Evolutionary conservation across 768 basidiomycete genomes (phyloP), one percentile per base, ranked within the genome.

Genomic region (Mrakia hoshinonis): DNA sequence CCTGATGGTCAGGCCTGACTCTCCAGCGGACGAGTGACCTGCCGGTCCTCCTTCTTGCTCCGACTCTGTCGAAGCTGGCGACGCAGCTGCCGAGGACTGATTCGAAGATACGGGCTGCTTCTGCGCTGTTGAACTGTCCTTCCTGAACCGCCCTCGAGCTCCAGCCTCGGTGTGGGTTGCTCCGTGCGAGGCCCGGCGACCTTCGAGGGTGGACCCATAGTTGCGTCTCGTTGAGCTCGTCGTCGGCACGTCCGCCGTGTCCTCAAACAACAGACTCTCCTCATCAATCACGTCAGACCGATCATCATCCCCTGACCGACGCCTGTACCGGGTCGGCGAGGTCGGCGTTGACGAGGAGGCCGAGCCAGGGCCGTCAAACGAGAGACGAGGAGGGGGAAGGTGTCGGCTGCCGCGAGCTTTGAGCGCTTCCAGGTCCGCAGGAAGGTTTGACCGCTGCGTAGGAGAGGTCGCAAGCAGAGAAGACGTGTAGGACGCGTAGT

Each of bases 401-500:
- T 31, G 64, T n/a, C 13, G 11, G 9, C 31, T n/a, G 6, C n/a
- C 29, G 6, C 64, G 46, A 34, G 64, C 64, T 22, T 47, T 66
- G 64, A 66, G 64, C 20, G 64, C 64, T 11, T 66, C 64, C 11
- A 66, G 29, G 29, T 66, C 46, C 11, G 46, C 18, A 4, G 47
- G 24, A 20, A 29, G 13, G 13, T 24, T 49, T 13, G 64, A 29
- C 20, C 46, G 46, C 26, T 43, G 24, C 13, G n/a, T 49, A 2
- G 64, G 64, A 13, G 64, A 66, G 48, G 64, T 66, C 1, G 64
- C 64, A 15, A 34, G 31, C 29, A 66, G 64, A 5, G 64, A 47
- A 13, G 64, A 48, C 10, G 64, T 47, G 29, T 47, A 46, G 46
- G 64, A 46, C 10, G 64, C 43, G 64, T 66, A 66, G 48, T 66